Evolutionary conservation across 345 rosid genomes (phyloP).

Genomic region (Capsella bursapastoris): DNA sequence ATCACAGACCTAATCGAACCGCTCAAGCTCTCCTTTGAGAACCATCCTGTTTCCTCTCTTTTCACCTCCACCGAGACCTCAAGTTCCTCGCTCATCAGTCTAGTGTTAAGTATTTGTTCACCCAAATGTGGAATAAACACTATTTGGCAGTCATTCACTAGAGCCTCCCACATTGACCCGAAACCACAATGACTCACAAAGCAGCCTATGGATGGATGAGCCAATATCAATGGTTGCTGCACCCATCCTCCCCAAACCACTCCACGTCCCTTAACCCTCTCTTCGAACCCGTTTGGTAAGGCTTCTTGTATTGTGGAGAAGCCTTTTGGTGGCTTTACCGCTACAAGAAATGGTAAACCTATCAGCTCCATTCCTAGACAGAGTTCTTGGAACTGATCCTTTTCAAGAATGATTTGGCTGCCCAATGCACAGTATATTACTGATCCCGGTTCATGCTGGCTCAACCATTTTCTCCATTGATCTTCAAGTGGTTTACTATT

Average conservation of each 20-base stretch:
- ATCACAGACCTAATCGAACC: slow-evolving; percentile 49
- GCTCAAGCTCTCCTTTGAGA: slow-evolving; percentile 56
- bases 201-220: slow-evolving; percentile 65
- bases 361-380: slow-evolving; percentile 65
- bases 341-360: slow-evolving; percentile 62
- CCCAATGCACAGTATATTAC: slow-evolving; percentile 72
- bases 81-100: slow-evolving; percentile 58
- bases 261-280: slow-evolving; percentile 60
- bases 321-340: slow-evolving; percentile 62
- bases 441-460: slow-evolving; percentile 48
- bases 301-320: slow-evolving; percentile 60
- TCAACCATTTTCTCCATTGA: slow-evolving; percentile 59
- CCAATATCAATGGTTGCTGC: slow-evolving; percentile 54
- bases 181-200: slow-evolving; percentile 77
- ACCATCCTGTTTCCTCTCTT: slow-evolving; percentile 55
- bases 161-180: slow-evolving; percentile 76
- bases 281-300: slow-evolving; percentile 67
- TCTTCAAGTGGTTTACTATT: slow-evolving; percentile 46
- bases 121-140: slow-evolving; percentile 59
- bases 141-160: slow-evolving; percentile 59
- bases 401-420: slow-evolving; percentile 62
- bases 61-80: slow-evolving; percentile 59
- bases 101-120: slow-evolving; percentile 62
- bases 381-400: slow-evolving; percentile 68
- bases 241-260: slow-evolving; percentile 61